Evolutionary conservation across 805 yeast genomes (phyloP).

Genomic region (Kodamaea kakaduensis): DNA sequence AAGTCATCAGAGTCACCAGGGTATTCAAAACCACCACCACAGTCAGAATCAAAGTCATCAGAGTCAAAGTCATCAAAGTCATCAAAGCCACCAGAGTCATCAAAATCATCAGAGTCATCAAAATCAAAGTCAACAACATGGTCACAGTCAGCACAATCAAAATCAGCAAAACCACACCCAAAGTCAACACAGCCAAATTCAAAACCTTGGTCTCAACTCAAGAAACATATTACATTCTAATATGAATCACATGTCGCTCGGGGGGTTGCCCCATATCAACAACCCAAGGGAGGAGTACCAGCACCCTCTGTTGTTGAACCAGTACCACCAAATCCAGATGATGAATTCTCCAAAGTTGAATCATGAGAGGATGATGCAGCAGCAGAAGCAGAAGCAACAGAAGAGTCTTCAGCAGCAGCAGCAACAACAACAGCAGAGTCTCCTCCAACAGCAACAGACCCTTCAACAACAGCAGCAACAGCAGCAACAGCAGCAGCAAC

Average conservation of each 20-base stretch:
- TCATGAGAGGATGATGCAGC: slow-evolving; percentile 2
- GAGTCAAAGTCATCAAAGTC: too few species aligned
- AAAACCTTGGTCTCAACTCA: too few species aligned
- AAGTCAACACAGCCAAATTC: slow-evolving; percentile 1
- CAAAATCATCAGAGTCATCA: background rate
- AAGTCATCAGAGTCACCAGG: too few species aligned
- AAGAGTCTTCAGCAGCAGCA: slow-evolving; percentile 11
- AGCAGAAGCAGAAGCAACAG: slow-evolving; percentile 3
- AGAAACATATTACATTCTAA: background rate
- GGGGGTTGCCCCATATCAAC: slow-evolving; percentile 3
- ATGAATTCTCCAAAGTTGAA: slow-evolving; percentile 4
- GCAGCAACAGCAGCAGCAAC: slow-evolving; percentile 16
- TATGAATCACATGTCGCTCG: background rate
- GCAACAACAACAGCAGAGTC: slow-evolving; percentile 1
- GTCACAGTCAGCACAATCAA: background rate
- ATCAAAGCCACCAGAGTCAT: slow-evolving; percentile 5
- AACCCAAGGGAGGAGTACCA: background rate
- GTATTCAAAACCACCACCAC: too few species aligned
- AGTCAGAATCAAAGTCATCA: too few species aligned
- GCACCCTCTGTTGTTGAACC: slow-evolving; percentile 5
- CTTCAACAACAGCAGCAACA: slow-evolving; percentile 10
- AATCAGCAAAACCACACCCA: background rate
- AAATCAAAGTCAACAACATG: slow-evolving; percentile 1
- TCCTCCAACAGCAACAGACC: slow-evolving; percentile 8
- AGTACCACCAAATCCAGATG: slow-evolving; percentile 3